These are phyloP conservation scores for Botryotinia narcissicola DNA, from an alignment of 2,329 filamentous ascomycete genomes.

Conservation along the genomic window DNA sequence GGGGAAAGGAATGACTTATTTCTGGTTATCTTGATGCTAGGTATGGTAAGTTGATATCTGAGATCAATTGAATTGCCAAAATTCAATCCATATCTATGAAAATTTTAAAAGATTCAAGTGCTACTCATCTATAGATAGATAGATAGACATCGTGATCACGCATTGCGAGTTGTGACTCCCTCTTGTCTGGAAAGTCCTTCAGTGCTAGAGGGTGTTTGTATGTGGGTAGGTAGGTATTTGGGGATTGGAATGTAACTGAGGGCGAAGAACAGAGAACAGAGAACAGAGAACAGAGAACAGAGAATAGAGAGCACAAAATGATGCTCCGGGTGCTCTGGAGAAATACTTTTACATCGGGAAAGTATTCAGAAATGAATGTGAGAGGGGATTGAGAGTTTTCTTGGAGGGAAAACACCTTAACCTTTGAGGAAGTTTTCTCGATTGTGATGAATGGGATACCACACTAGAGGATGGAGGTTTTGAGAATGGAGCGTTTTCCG, in stretches of 20 bases:
- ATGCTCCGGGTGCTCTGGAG: too few species aligned
- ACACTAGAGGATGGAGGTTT: background rate
- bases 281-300: too few species aligned
- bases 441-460: background rate
- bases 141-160: background rate
- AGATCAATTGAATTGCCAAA: background rate
- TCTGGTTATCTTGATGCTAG: too few species aligned
- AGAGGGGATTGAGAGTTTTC: background rate
- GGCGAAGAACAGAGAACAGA: too few species aligned
- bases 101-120: too few species aligned
- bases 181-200: background rate
- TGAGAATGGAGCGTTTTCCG: background rate
- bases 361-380: background rate
- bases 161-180: background rate
- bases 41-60: background rate
- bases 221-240: background rate
- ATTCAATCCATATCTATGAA: background rate
- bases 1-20: background rate
- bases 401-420: background rate
- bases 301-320: background rate
- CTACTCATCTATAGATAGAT: background rate
- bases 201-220: too few species aligned
- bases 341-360: too few species aligned
- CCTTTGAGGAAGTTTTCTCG: background rate
- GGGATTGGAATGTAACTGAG: background rate